Conservation (phyloP, 805 yeast genomes). For the Suhomyces sp. region DNA sequence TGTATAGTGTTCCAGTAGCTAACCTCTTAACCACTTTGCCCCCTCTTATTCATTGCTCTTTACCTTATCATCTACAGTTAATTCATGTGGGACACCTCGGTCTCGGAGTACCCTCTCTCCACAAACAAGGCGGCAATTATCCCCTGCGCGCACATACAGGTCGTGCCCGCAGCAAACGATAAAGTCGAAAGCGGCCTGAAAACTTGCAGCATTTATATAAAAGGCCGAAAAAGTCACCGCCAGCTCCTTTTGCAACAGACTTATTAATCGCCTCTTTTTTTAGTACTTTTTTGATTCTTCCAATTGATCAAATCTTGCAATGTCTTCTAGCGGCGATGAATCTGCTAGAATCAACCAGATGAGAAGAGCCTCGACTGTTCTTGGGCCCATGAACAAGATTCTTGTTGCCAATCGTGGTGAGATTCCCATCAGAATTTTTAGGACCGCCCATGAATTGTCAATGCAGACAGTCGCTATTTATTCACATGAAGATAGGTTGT, state of each 20-base stretch:
- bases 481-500: slow-evolving; percentile 91
- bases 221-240: background rate
- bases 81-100: background rate
- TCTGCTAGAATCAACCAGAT: slow-evolving; percentile 32
- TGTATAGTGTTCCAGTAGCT: no score
- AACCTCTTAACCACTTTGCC: no score
- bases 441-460: slow-evolving; percentile 96
- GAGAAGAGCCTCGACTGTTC: slow-evolving; percentile 42
- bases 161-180: background rate
- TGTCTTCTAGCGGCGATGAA: slow-evolving; percentile 1
- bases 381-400: slow-evolving; percentile 54
- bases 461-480: slow-evolving; percentile 97
- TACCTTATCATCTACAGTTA: no score
- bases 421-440: slow-evolving; percentile 83
- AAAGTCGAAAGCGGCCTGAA: background rate
- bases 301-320: background rate
- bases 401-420: slow-evolving; percentile 85
- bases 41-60: no score
- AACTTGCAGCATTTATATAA: background rate
- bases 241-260: background rate
- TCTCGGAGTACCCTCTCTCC: slow-evolving; percentile 2
- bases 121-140: background rate
- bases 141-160: background rate
- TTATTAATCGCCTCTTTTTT: no score
- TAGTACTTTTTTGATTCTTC: background rate